Evolutionary conservation across 148 eudicot species (phyloP).

Genomic region (Vaccinium darrowii): DNA sequence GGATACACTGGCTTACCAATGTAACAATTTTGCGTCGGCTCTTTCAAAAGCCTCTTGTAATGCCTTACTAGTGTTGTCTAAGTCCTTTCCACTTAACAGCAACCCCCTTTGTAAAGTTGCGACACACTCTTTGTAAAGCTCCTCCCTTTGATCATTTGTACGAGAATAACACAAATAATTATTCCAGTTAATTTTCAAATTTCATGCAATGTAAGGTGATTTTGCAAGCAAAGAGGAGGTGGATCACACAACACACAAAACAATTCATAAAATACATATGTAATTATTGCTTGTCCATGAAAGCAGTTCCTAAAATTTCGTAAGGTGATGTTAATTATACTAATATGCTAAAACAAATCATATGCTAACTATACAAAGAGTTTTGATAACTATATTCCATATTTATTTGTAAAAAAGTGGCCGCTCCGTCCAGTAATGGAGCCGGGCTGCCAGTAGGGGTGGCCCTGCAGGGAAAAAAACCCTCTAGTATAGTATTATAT

Average conservation of each 20-base stretch:
- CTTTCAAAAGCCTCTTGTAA: slow-evolving; percentile 59
- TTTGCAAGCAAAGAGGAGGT: not conserved
- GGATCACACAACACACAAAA: not conserved
- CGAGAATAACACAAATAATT: not conserved
- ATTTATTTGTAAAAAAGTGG: too few species aligned
- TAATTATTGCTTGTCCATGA: too few species aligned
- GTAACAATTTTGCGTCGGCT: slow-evolving; percentile 66
- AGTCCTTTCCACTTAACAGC: slow-evolving; percentile 57
- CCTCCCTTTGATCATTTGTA: slow-evolving; percentile 53
- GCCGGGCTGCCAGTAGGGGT: too few species aligned
- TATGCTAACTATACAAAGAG: too few species aligned
- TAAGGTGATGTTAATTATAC: too few species aligned
- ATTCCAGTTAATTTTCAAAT: slow-evolving; percentile 6
- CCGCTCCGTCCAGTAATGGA: too few species aligned
- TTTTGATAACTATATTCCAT: too few species aligned
- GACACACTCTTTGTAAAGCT: slow-evolving; percentile 83
- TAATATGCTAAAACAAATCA: too few species aligned
- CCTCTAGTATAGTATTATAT: too few species aligned
- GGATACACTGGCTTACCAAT: slow-evolving; percentile 42
- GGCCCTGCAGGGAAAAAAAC: too few species aligned
- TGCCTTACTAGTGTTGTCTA: slow-evolving; percentile 47
- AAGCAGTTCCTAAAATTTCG: too few species aligned
- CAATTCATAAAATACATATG: too few species aligned
- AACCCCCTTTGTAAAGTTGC: slow-evolving; percentile 68
- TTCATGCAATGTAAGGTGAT: not conserved